Base-by-base conservation (phyloP, 768 basidiomycete species). In the Arthromyces matolae region DNA sequence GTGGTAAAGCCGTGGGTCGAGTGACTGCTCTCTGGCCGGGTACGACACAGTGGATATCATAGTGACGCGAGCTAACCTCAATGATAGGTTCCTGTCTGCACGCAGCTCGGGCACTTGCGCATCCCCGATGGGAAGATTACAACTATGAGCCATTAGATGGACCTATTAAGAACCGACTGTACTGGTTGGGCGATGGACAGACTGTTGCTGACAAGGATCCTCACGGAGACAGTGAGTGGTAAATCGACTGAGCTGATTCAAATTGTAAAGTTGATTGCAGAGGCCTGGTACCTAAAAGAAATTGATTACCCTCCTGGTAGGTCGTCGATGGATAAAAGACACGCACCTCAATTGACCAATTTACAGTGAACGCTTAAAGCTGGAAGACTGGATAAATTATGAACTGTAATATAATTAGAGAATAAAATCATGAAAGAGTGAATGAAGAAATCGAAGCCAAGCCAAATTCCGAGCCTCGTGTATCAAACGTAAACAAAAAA, bases 101-200 rank as follows among this genome's bases (percentile, higher is more conserved):
- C 46, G 79, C 76, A 0, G 62, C 69, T 5, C 70, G 68, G 22
- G 71, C 75, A 1, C 60, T 85, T 5, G 63, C 65, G 29, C 60
- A 79, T 57, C 82, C 81, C 5, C 75, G 83, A 5, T 84, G 81
- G 81, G 83, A 85, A 50, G 83, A 84, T 54, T 84, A 69, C 50
- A 68, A 71, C 34, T 82, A 79, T 49, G 75, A 82, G 55, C 62
- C 47, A 4, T 55, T 75, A 3, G 75, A 77, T 47, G 65, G 56
- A 5, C 27, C 36, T 5, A 59, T 64, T 32, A 64, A 62, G 42
- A 82, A 83, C 53, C 61, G 76, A 8, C 70, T 83, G 53, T 67
- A 75, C 48, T 86, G 79, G 78, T 68, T 83, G 6, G 83, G 84
- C 2, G 75, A 82, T 46, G 81, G 83, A 13, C 76, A 76, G 56